Conservation (phyloP, 768 basidiomycete species). For the Steccherinum ochraceum region DNA sequence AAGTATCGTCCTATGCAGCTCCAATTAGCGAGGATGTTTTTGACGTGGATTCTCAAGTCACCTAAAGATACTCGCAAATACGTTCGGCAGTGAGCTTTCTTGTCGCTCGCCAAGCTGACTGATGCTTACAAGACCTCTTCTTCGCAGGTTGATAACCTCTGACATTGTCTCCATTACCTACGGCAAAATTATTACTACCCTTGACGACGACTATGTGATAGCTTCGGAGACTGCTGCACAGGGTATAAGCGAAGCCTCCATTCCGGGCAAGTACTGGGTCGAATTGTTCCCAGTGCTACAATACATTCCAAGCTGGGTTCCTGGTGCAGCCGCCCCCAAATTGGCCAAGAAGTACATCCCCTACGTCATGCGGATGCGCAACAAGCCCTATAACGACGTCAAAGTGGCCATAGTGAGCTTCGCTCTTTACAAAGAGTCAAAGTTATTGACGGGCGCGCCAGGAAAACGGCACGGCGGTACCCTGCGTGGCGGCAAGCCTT, state of each 20-base stretch:
- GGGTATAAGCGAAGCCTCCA: constrained; percentile 10
- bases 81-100: neutral
- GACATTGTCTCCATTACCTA: neutral
- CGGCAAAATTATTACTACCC: neutral
- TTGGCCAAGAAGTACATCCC: neutral
- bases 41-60: constrained; percentile 3
- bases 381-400: neutral
- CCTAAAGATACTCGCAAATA: constrained; percentile 6
- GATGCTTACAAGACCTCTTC: neutral
- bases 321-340: neutral
- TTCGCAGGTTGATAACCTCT: no score
- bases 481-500: neutral
- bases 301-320: neutral
- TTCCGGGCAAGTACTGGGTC: neutral
- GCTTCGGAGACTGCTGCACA: constrained; percentile 30
- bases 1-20: constrained; percentile 5
- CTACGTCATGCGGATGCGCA: neutral
- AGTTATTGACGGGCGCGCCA: neutral
- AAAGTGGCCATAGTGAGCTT: neutral
- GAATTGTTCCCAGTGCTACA: neutral
- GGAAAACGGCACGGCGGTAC: neutral
- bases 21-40: constrained; percentile 6
- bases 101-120: neutral
- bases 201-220: constrained; percentile 35
- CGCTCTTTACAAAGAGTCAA: neutral